phyloP scores from a whole-genome alignment of 768 basidiomycete species.

The Phanerochaete carnosa region DNA sequence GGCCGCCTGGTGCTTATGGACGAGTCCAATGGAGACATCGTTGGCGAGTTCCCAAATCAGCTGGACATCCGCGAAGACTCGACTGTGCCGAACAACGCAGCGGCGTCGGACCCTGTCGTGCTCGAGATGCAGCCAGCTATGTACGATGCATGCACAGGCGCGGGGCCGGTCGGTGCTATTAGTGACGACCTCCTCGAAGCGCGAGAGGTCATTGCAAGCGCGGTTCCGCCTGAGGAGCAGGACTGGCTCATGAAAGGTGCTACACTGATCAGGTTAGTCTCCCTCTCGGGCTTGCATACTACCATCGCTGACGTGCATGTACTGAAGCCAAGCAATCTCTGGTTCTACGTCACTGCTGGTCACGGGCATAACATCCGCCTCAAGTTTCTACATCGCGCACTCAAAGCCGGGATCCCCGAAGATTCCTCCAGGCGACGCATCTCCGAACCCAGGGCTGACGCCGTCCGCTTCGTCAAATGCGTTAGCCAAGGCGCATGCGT shows the following conservation, averaged over 20 bases:
- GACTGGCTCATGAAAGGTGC: constrained; percentile 66
- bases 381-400: constrained; percentile 58
- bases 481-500: constrained; percentile 57
- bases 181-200: constrained; percentile 28
- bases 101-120: constrained; percentile 63
- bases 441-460: constrained; percentile 24
- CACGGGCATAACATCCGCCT: constrained; percentile 57
- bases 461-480: constrained; percentile 29
- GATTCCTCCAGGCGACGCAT: constrained; percentile 23
- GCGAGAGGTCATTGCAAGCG: constrained; percentile 53
- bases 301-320: neutral
- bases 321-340: constrained; percentile 60
- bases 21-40: constrained; percentile 66
- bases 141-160: constrained; percentile 27
- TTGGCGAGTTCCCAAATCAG: constrained; percentile 63
- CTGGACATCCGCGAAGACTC: constrained; percentile 59
- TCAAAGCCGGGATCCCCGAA: constrained; percentile 48
- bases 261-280: constrained; percentile 55
- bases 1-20: constrained; percentile 72
- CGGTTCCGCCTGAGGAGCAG: constrained; percentile 63
- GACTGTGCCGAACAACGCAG: constrained; percentile 38
- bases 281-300: neutral
- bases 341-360: constrained; percentile 60
- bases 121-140: constrained; percentile 61
- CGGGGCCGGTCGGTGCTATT: constrained; percentile 7